A percentile compares a stretch with the other conserved stretches of the same genome.
These are phyloP conservation scores for Ogataea trehaloabstinens DNA, from an alignment of 805 yeast species.

Conservation along the genomic window DNA sequence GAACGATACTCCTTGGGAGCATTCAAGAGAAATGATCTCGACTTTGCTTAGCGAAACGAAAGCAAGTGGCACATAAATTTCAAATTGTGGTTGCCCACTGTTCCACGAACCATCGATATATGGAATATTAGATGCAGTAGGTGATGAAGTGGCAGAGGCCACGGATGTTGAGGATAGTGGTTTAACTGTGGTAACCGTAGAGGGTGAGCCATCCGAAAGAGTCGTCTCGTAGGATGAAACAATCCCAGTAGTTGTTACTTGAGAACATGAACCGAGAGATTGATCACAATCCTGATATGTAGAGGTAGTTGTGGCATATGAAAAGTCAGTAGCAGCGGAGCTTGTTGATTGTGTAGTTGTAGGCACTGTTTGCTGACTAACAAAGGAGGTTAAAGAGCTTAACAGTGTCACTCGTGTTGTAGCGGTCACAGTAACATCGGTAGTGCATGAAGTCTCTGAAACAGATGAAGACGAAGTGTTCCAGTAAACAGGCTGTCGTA, in stretches of 20 bases:
- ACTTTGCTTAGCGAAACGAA: not conserved
- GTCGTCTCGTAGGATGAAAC: conserved; percentile 26
- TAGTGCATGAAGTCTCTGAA: conserved; percentile 13
- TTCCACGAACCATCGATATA: conserved; percentile 9
- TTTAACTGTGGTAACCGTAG: conserved; percentile 20
- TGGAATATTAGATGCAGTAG: conserved; percentile 7
- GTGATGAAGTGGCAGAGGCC: conserved; percentile 5
- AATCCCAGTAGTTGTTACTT: conserved; percentile 22
- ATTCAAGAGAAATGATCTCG: conserved; percentile 5
- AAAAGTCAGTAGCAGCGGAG: conserved; percentile 10
- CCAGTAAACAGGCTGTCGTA: conserved; percentile 18
- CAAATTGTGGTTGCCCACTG: conserved; percentile 15
- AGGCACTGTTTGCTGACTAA: conserved; percentile 18
- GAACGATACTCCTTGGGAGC: conserved; percentile 5
- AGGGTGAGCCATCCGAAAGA: conserved; percentile 12
- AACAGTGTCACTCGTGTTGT: conserved; percentile 15
- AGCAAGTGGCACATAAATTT: conserved; percentile 16
- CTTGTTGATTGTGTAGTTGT: conserved; percentile 13
- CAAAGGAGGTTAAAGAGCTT: conserved; percentile 8
- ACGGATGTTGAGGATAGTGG: conserved; percentile 10
- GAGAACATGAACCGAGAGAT: conserved; percentile 20
- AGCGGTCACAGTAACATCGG: conserved; percentile 17
- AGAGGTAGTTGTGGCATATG: conserved; percentile 21
- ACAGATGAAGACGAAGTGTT: conserved; percentile 12
- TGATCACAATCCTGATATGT: conserved; percentile 19